These are phyloP conservation scores for Phytomonas sp. DNA, from an alignment of 208 protist genomes.

Conservation along the genomic window DNA sequence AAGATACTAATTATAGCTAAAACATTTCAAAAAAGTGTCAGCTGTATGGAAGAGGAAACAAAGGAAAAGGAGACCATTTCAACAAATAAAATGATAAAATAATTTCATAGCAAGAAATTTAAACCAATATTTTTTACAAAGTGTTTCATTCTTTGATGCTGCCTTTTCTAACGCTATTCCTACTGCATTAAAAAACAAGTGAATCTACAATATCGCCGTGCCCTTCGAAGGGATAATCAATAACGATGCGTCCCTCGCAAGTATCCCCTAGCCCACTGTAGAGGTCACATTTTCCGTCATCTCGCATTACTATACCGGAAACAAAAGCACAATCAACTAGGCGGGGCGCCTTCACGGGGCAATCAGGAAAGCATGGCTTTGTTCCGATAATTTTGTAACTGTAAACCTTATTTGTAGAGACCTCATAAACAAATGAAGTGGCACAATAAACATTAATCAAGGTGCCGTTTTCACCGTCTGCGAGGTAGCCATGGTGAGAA, in stretches of 20 bases:
- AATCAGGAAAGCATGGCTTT: slow-evolving; percentile 47
- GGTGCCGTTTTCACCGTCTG: slow-evolving; percentile 14
- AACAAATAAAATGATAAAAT: neutral
- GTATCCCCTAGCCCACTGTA: slow-evolving; percentile 66
- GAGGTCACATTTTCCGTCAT: slow-evolving; percentile 57
- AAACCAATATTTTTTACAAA: neutral
- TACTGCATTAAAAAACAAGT: slow-evolving; percentile 24
- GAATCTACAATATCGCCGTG: slow-evolving; percentile 38
- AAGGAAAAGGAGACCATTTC: neutral
- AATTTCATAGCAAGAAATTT: slow-evolving; percentile 5
- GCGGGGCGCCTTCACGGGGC: slow-evolving; percentile 38
- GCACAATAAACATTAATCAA: slow-evolving; percentile 50
- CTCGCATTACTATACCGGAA: slow-evolving; percentile 53
- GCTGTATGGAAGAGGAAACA: slow-evolving; percentile 11
- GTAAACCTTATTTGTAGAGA: slow-evolving; percentile 36
- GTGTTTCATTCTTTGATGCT: neutral
- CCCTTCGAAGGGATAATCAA: slow-evolving; percentile 64
- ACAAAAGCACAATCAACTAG: slow-evolving; percentile 58
- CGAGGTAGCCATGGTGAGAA: slow-evolving; percentile 54
- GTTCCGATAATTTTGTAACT: slow-evolving; percentile 54
- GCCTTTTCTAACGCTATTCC: neutral
- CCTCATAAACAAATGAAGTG: slow-evolving; percentile 52
- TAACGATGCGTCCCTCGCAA: slow-evolving; percentile 48
- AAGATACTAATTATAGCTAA: slow-evolving; percentile 6
- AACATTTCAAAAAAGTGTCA: slow-evolving; percentile 5